Evolutionary conservation across 2,329 filamentous ascomycete genomes (phyloP), one percentile per base, ranked within the genome.

Genomic region (Lomentospora prolificans): DNA sequence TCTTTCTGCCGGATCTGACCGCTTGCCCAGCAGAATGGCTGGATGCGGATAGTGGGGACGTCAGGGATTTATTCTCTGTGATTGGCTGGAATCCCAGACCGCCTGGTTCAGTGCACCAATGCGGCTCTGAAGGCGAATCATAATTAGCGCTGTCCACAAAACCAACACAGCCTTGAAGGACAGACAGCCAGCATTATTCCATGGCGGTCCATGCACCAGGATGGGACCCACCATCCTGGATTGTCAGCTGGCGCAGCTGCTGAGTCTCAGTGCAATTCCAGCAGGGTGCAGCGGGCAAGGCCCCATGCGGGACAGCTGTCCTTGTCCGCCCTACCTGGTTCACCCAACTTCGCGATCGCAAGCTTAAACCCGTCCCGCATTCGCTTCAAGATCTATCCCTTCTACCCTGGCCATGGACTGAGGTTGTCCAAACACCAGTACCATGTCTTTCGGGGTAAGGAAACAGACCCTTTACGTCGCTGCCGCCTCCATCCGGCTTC

Each of bases 401-500:
- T 44, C 24, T 10, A 27, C 52, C n/a, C 52, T 4, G 17, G 22
- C 46, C 46, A 51, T 51, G 46, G 54, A 56, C 54, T 31, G 17
- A 39, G 30, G 25, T 30, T 28, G n/a, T 27, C 22, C 39, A 48
- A 31, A 19, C 8, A 50, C 39, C 53, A 44, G 27, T 36, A 55
- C 28, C 53, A 55, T 55, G 53, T 55, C 53, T 31, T 50, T 41
- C 24, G 41, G 53, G 46, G 36, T 36, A 50, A 53, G 30, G 24
- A 53, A 58, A 53, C 51, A 56, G 53, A 53, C 57, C 65, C 79
- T 96, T 57, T 95, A 90, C 67, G 77, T 78, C 58, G 82, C 83
- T 54, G 92, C 91, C 57, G 85, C 88, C 56, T 79, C 85, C 60
- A 76, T 97, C 62, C 85, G 94, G 62, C 77, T 97, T 58, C 72